These are phyloP conservation scores for Pisolithus sp. DNA, from an alignment of 768 basidiomycete species.

Conservation along the genomic window DNA sequence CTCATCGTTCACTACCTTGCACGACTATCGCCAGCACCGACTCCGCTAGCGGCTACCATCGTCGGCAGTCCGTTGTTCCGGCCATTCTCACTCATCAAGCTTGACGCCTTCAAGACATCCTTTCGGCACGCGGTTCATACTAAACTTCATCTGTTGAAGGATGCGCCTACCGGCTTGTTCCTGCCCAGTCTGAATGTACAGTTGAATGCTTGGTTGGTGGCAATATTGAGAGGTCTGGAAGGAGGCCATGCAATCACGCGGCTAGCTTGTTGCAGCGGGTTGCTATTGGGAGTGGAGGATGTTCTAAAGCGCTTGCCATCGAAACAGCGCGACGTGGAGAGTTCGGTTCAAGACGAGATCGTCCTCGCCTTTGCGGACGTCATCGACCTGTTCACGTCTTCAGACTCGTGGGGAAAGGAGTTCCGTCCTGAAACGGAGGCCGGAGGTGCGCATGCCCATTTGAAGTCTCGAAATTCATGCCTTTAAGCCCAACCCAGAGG, in stretches of 20 bases:
- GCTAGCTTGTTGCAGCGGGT: constrained; percentile 56
- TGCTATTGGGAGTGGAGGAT: constrained; percentile 61
- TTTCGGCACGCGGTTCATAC: constrained; percentile 29
- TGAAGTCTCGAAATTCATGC: no score
- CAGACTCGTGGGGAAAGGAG: constrained; percentile 58
- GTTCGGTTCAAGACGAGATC: constrained; percentile 54
- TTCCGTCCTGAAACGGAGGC: constrained; percentile 50
- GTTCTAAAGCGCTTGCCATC: constrained; percentile 27
- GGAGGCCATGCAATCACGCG: constrained; percentile 60
- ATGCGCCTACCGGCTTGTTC: constrained; percentile 26
- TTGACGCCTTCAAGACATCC: constrained; percentile 21
- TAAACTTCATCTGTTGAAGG: constrained; percentile 18
- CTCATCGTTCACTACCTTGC: constrained; percentile 26
- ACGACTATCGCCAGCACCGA: constrained; percentile 21
- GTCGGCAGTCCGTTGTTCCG: constrained; percentile 26
- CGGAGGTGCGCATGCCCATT: constrained; percentile 24
- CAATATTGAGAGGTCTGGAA: constrained; percentile 51
- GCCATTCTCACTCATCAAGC: constrained; percentile 24
- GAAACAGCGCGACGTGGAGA: constrained; percentile 28
- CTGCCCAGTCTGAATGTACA: constrained; percentile 32
- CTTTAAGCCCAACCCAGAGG: constrained; percentile 25
- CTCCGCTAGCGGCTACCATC: constrained; percentile 27
- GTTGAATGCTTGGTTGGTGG: constrained; percentile 44
- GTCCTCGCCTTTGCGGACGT: constrained; percentile 69
- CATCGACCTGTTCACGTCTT: constrained; percentile 49